Evolutionary conservation across 192 early-diverging fungal genomes (phyloP).

Genomic region (Podila epigama): DNA sequence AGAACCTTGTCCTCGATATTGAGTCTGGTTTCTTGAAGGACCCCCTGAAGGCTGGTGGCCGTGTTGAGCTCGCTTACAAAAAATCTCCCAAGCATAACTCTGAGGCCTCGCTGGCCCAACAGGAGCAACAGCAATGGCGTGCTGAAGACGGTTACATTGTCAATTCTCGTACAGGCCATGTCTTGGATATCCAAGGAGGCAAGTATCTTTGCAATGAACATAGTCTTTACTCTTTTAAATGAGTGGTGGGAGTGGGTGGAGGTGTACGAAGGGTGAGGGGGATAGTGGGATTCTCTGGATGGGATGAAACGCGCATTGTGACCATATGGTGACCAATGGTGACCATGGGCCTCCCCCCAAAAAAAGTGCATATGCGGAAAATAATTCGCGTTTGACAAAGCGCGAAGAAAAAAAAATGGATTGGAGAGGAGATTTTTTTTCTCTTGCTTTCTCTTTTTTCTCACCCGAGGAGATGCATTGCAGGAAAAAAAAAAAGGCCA

Average conservation of each 20-base stretch:
- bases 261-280: background rate
- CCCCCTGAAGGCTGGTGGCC: slow-evolving; percentile 39
- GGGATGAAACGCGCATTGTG: too few relatives aligned
- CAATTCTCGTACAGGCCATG: slow-evolving; percentile 43
- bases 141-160: slow-evolving; percentile 43
- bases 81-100: slow-evolving; percentile 35
- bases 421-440: background rate
- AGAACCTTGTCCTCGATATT: slow-evolving; percentile 40
- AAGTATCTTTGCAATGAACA: background rate
- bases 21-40: slow-evolving; percentile 46
- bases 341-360: too few relatives aligned
- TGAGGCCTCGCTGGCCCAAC: slow-evolving; percentile 8
- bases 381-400: background rate
- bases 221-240: background rate
- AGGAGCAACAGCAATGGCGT: slow-evolving; percentile 50
- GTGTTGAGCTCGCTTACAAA: slow-evolving; percentile 30
- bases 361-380: background rate
- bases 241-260: background rate
- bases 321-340: too few relatives aligned
- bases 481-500: background rate
- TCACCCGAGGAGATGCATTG: background rate
- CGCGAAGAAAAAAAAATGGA: background rate
- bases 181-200: slow-evolving; percentile 47
- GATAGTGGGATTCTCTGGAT: background rate
- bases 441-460: background rate